A percentile compares a stretch with the other conserved stretches of the same genome.
phyloP scores from a whole-genome alignment of 805 yeast species.

The Candida endomychidarum region DNA sequence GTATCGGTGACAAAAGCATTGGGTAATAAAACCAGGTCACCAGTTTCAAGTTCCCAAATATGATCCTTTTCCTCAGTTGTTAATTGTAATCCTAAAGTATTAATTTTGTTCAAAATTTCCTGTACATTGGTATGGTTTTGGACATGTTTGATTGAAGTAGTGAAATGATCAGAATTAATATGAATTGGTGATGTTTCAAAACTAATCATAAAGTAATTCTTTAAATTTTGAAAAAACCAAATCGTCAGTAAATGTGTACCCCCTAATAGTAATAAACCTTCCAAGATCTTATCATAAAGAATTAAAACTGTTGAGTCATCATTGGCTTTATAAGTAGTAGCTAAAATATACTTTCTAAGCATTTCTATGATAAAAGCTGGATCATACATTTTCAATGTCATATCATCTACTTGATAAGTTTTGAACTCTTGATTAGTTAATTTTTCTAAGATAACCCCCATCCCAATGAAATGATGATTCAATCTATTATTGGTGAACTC shows the following conservation, averaged over 20 bases:
- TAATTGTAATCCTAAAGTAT: constrained; percentile 6
- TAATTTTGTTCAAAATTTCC: constrained; percentile 7
- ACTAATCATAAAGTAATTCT: constrained; percentile 25
- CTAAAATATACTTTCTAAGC: constrained; percentile 39
- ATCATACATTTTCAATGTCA: constrained; percentile 12
- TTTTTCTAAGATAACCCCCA: constrained; percentile 24
- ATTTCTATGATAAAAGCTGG: constrained; percentile 26
- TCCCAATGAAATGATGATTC: constrained; percentile 20
- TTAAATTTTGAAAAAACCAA: constrained; percentile 42
- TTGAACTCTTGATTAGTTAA: constrained; percentile 14
- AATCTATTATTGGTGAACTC: constrained; percentile 26
- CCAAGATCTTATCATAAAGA: constrained; percentile 39
- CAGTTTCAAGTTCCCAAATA: constrained; percentile 18
- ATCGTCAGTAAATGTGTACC: constrained; percentile 42
- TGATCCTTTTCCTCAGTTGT: constrained; percentile 11
- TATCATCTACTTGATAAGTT: constrained; percentile 11
- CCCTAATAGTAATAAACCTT: constrained; percentile 46
- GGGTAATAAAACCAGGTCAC: constrained; percentile 21
- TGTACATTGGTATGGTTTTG: constrained; percentile 1
- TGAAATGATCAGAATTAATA: constrained; percentile 21
- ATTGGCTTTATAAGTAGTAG: constrained; percentile 25
- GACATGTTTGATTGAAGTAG: constrained; percentile 16
- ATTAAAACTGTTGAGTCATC: constrained; percentile 39
- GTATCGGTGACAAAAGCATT: constrained; percentile 19
- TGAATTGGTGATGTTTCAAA: constrained; percentile 25